Evolutionary conservation across 805 yeast genomes (phyloP), one percentile per base, ranked within the genome.

Genomic region (Candida insectorum): DNA sequence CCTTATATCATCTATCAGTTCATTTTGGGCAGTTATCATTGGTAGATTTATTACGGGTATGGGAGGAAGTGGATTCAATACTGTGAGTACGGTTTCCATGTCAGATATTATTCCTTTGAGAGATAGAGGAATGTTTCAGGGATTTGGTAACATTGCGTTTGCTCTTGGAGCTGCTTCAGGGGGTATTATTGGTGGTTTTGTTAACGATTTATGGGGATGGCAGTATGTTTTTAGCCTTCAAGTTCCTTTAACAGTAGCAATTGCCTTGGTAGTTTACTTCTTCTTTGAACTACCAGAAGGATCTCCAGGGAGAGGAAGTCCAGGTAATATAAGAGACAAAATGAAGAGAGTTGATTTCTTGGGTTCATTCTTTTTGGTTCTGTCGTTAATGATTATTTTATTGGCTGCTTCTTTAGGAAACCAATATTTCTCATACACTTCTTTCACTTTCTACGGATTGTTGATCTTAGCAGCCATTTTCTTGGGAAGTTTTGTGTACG

Each of bases 21-120:
- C 56, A 50, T 73, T 48, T 10, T 43, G 60, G 27, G 44, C 66
- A 34, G 62, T 82, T 42, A 74, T 80, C 6, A 40, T 73, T 18
- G 83, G 83, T 4, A 64, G 86, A 47, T 77, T 85, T 40, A 66
- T 87, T 31, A 79, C 94, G 16, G 96, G 96, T 13, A 72, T 84
- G 36, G 96, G 96, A 9, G 95, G 95, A n/a, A 93, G 95, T 5
- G 96, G 96, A 1, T 73, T 87, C 49, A 76, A 81, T 31, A 71
- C 89, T 0, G 62, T 86, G 45, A 74, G 85, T 12, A 80, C 95
- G 5, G 82, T 87, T 37, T 71, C 88, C 2, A 72, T 82, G 46
- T 76, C 85, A 17, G 96, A 87, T 56, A 63, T 85, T 29, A 80
- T 88, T 17, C 79, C 93, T 2, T 69, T 83, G 40, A 69, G 93